Conservation (phyloP, 805 yeast genomes). For the Kockiozyma suomiensis region DNA sequence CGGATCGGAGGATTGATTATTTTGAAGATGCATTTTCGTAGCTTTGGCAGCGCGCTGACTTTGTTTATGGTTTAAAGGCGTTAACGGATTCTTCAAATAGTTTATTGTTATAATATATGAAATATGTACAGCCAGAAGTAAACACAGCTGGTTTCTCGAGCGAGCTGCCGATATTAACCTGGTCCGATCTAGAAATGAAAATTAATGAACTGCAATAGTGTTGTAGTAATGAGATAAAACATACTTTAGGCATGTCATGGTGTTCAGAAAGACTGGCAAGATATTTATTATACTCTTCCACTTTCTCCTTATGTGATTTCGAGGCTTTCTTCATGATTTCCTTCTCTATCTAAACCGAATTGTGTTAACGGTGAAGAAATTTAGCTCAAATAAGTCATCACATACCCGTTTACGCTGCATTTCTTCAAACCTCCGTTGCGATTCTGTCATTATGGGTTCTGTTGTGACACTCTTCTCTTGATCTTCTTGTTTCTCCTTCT, state of each 20-base stretch:
- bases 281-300: conserved; percentile 38
- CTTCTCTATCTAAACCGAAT: conserved; percentile 30
- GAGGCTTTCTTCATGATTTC: conserved; percentile 32
- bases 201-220: not conserved
- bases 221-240: not conserved
- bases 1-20: conserved; percentile 60
- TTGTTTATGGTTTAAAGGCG: not conserved
- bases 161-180: conserved; percentile 12
- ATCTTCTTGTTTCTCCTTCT: not conserved
- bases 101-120: not conserved
- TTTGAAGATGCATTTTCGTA: conserved; percentile 79
- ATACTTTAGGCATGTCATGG: conserved; percentile 39
- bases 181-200: conserved; percentile 22
- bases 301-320: conserved; percentile 35
- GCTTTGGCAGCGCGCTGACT: not conserved
- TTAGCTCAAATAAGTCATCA: not conserved
- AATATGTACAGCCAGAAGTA: not conserved
- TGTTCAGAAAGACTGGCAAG: conserved; percentile 36
- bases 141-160: not conserved
- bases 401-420: conserved; percentile 35
- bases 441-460: conserved; percentile 27
- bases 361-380: not conserved
- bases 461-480: not conserved
- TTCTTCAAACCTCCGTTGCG: conserved; percentile 35
- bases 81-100: no score